A percentile compares a stretch with the other conserved stretches of the same genome.
Conservation (phyloP, 164 flowering plant genomes). For the Magnolia sinica region DNA sequence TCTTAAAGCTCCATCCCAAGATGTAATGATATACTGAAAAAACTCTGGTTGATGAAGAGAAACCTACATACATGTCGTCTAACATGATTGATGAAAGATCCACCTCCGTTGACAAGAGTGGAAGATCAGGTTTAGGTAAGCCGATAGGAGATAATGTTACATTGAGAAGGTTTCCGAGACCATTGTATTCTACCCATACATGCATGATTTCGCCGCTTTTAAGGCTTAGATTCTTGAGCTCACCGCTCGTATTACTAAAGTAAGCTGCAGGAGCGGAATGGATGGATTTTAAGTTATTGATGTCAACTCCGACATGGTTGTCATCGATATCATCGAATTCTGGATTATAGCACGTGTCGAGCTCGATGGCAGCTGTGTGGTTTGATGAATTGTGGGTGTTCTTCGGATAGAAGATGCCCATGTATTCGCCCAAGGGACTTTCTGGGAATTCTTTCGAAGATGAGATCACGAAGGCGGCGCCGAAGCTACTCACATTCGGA, state of each 20-base stretch:
- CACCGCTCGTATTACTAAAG: background rate
- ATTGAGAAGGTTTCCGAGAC: slow-evolving; percentile 8
- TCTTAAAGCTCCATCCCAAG: slow-evolving; percentile 57
- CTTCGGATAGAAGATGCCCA: slow-evolving; percentile 24
- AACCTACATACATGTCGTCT: slow-evolving; percentile 55
- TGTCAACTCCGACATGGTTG: slow-evolving; percentile 26
- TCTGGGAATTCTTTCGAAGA: slow-evolving; percentile 13
- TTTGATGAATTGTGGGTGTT: slow-evolving; percentile 10
- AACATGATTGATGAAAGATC: slow-evolving; percentile 43
- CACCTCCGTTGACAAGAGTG: slow-evolving; percentile 31
- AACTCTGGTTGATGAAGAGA: slow-evolving; percentile 62
- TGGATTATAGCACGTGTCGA: slow-evolving; percentile 9
- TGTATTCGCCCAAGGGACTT: slow-evolving; percentile 6
- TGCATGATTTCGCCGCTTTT: slow-evolving; percentile 17
- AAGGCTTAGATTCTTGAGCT: slow-evolving; percentile 5
- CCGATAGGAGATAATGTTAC: slow-evolving; percentile 27
- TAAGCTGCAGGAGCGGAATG: slow-evolving; percentile 15
- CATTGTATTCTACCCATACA: slow-evolving; percentile 28
- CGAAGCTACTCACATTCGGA: slow-evolving; percentile 12
- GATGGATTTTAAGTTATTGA: slow-evolving; percentile 19
- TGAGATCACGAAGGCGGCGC: slow-evolving; percentile 22
- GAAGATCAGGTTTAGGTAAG: slow-evolving; percentile 34
- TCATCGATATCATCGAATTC: slow-evolving; percentile 18
- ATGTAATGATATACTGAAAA: slow-evolving; percentile 53
- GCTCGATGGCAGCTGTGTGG: slow-evolving; percentile 20